phyloP scores from a whole-genome alignment of 2,329 filamentous ascomycete species.

The Aspergillus awamori region DNA sequence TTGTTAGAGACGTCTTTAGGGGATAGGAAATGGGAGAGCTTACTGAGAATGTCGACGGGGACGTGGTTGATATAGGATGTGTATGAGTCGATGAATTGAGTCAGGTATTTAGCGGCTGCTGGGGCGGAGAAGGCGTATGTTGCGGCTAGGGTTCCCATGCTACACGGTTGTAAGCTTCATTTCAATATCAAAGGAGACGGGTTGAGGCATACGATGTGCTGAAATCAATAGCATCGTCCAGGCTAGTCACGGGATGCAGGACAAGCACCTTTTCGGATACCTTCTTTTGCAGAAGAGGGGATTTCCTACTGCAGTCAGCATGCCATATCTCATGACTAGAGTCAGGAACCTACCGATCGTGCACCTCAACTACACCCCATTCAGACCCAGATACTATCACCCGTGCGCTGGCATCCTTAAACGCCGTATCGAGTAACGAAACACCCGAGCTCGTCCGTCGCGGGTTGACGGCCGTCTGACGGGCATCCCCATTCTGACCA shows the following conservation, averaged over 20 bases:
- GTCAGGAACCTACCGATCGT: slow-evolving; percentile 26
- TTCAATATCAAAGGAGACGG: not conserved
- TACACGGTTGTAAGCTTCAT: not conserved
- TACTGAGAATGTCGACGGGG: slow-evolving; percentile 56
- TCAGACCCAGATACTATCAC: slow-evolving; percentile 33
- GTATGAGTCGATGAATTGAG: slow-evolving; percentile 57
- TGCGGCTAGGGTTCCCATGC: slow-evolving; percentile 44
- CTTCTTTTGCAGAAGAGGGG: slow-evolving; percentile 43
- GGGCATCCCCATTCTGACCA: slow-evolving; percentile 26
- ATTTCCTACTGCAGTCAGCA: slow-evolving; percentile 23
- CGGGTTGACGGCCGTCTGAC: slow-evolving; percentile 18
- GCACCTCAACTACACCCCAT: slow-evolving; percentile 34
- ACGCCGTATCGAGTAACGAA: slow-evolving; percentile 26
- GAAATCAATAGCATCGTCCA: slow-evolving; percentile 59
- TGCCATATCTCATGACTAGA: not conserved
- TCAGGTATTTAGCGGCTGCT: slow-evolving; percentile 60
- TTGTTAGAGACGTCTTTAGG: not conserved
- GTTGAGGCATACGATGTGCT: slow-evolving; percentile 34
- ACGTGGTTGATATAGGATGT: slow-evolving; percentile 61
- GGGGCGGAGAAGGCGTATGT: slow-evolving; percentile 58
- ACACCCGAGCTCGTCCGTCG: slow-evolving; percentile 17
- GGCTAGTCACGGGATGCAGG: slow-evolving; percentile 52
- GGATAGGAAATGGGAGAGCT: slow-evolving; percentile 10
- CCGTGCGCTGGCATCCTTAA: slow-evolving; percentile 31
- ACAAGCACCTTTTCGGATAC: slow-evolving; percentile 47